A percentile compares a stretch with the other conserved stretches of the same genome.
phyloP scores from a whole-genome alignment of 257 asterid species.

The Solanum rostratum region DNA sequence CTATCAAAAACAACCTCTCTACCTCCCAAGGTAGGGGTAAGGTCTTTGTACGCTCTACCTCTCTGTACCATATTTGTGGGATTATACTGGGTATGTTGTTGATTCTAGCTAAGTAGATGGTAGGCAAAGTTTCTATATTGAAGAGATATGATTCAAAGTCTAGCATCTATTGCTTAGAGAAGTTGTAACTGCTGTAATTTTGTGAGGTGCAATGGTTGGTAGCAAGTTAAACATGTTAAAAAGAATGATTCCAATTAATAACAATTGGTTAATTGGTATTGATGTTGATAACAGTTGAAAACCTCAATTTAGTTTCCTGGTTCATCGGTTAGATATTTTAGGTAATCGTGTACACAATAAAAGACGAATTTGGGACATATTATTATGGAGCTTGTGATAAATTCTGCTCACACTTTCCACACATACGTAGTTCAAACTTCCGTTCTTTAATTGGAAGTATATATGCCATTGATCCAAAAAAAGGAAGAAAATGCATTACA shows the following conservation, averaged over 20 bases:
- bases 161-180: not conserved
- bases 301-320: not conserved
- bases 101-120: not conserved
- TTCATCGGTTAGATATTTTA: not conserved
- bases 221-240: not conserved
- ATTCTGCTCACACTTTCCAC: not conserved
- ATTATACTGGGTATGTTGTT: not conserved
- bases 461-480: not conserved
- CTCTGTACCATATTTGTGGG: not conserved
- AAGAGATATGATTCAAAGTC: not conserved
- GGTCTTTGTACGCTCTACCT: not conserved
- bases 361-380: not conserved
- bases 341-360: not conserved
- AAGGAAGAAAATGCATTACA: not conserved
- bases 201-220: not conserved
- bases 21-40: not conserved
- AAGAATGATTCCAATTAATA: not conserved
- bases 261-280: not conserved
- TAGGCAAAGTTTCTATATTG: not conserved
- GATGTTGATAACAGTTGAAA: not conserved
- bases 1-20: not conserved
- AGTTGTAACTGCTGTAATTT: not conserved
- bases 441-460: not conserved
- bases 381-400: not conserved
- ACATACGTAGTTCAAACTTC: not conserved